Evolutionary conservation across 2,329 filamentous ascomycete species (phyloP), one percentile per base, ranked within the genome.

Genomic region (Calonectria ilicicola): DNA sequence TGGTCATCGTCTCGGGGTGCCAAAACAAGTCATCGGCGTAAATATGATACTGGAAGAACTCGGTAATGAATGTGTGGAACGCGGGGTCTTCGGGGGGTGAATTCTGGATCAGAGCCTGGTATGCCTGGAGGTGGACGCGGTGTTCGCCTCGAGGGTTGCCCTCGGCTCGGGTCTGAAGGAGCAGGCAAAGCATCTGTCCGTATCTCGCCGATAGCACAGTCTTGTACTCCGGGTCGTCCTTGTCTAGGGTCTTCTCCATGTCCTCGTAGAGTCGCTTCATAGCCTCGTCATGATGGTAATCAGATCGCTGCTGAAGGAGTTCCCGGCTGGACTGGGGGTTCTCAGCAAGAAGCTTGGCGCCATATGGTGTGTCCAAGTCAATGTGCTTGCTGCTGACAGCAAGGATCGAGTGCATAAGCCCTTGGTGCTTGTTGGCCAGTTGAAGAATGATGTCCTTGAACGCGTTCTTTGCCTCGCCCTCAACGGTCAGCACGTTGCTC

Each of bases 401-500:
- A 66, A 98, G 89, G 63, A 98, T 91, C 14, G 95, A 97, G 82
- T 98, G 95, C 95, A 98, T 98, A 65, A 98, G 87, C 15, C 95
- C 95, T 74, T 92, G 89, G 81, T 98, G 93, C 72, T 92, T 89
- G 49, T 94, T 91, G 3, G 95, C 95, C 86, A 97, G 93, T 1
- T 94, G 94, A 3, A 98, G 87, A 42, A 98, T 86, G 76, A 97
- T 93, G 75, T 95, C 93, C 80, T 94, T 94, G 85, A 98, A 98
- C 1, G 95, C 94, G 77, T 97, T 98, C 72, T 92, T 92, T 73
- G 93, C 89, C 81, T 96, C 94, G 63, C 93, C 93, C 80, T 96
- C 94, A 21, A 98, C 90, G 1, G 94, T 98, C 65, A 98, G 87
- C 2, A 97, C 93, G 47, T 92, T 91, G 84, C 94, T 96, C 69